Evolutionary conservation across 2,329 filamentous ascomycete species (phyloP).

Genomic region (Fusarium sp.): DNA sequence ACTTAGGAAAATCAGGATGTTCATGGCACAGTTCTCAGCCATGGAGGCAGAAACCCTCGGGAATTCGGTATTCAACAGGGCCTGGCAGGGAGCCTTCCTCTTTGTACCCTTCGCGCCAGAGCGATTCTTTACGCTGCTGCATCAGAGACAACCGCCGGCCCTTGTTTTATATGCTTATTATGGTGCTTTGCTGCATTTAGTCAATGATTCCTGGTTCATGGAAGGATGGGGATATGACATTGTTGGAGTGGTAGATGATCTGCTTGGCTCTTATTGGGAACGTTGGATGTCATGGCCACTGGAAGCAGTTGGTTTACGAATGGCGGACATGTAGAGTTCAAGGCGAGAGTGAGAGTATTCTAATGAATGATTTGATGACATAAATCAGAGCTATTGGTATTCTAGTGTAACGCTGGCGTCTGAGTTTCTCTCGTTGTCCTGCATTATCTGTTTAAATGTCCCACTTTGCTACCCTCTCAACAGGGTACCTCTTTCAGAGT

Average conservation of each 20-base stretch:
- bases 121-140: not conserved
- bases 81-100: not conserved
- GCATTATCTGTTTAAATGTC: no score
- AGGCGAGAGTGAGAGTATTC: no score
- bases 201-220: constrained; percentile 8
- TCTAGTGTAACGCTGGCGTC: no score
- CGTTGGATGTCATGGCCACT: constrained; percentile 18
- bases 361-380: no score
- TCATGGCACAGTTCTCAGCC: not conserved
- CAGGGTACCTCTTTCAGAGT: no score
- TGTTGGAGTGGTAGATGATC: not conserved
- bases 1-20: not conserved
- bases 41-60: not conserved
- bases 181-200: not conserved
- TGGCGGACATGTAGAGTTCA: not conserved
- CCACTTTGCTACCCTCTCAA: no score
- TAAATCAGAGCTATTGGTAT: no score
- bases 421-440: no score
- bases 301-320: not conserved
- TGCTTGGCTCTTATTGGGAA: constrained; percentile 11
- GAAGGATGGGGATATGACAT: constrained; percentile 20
- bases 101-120: not conserved
- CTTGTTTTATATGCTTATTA: constrained; percentile 6
- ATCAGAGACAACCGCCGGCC: constrained; percentile 3
- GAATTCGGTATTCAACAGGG: not conserved